These are phyloP conservation scores for Aegilops sharonensis DNA, from an alignment of 176 grass and related monocot genomes.

Conservation along the genomic window DNA sequence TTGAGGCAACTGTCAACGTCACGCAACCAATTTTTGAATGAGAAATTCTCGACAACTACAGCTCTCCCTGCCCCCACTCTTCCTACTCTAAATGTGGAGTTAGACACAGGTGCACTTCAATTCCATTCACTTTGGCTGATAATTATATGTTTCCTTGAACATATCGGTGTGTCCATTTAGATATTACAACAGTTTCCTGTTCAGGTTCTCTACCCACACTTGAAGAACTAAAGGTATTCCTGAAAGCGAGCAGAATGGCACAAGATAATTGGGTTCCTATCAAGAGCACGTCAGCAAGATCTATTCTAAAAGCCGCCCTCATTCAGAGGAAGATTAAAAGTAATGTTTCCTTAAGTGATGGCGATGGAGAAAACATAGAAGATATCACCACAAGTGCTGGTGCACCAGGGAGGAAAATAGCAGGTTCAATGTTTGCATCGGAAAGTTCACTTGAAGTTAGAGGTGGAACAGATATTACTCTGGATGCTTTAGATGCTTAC, in stretches of 20 bases:
- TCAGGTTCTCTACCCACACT: slow-evolving; percentile 76
- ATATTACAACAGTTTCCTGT: slow-evolving; percentile 27
- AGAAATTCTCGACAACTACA: slow-evolving; percentile 46
- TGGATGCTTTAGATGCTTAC: slow-evolving; percentile 83
- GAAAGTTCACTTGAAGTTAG: slow-evolving; percentile 61
- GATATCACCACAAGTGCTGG: slow-evolving; percentile 24
- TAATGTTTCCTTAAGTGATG: slow-evolving; percentile 28
- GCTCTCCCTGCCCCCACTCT: slow-evolving; percentile 56
- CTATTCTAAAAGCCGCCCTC: slow-evolving; percentile 39
- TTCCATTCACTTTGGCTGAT: slow-evolving; percentile 17
- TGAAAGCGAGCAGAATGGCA: slow-evolving; percentile 27
- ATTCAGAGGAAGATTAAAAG: slow-evolving; percentile 42
- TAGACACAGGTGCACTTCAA: slow-evolving; percentile 57
- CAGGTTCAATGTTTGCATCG: slow-evolving; percentile 78
- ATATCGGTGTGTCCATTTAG: background rate
- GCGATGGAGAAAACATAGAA: slow-evolving; percentile 29
- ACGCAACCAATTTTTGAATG: slow-evolving; percentile 57
- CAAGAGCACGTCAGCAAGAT: slow-evolving; percentile 52
- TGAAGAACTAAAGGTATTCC: slow-evolving; percentile 68
- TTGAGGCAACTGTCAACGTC: slow-evolving; percentile 49
- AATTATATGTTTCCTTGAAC: slow-evolving; percentile 19
- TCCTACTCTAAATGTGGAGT: slow-evolving; percentile 63
- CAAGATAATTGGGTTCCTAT: slow-evolving; percentile 57
- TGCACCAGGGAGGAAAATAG: slow-evolving; percentile 42
- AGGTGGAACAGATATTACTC: slow-evolving; percentile 62